Conservation (phyloP, 176 grass and related monocot genomes). For the Rhynchospora breviuscula region DNA sequence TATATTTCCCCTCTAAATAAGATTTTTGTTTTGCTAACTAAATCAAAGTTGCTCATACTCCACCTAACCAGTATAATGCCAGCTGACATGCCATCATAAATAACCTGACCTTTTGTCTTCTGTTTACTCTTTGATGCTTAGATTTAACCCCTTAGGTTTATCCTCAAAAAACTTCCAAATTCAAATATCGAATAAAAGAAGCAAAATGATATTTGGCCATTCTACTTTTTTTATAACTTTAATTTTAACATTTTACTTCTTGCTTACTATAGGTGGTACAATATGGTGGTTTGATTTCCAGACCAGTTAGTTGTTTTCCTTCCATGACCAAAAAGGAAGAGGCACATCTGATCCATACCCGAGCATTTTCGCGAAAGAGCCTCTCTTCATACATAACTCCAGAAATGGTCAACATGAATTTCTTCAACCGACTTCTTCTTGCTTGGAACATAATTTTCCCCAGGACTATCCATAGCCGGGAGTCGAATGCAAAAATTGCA, state of each 20-base stretch:
- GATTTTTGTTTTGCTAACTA: neutral
- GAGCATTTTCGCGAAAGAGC: neutral
- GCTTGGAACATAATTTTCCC: constrained; percentile 86
- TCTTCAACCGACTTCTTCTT: constrained; percentile 68
- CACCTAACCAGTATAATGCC: neutral
- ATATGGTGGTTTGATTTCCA: neutral
- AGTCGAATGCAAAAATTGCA: constrained; percentile 82
- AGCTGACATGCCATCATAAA: neutral
- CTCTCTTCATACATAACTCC: constrained; percentile 6
- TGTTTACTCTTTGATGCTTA: neutral
- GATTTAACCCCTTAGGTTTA: neutral
- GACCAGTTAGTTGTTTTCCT: neutral
- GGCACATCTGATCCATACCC: neutral
- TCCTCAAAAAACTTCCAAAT: neutral
- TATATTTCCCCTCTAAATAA: neutral
- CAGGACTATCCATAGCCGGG: constrained; percentile 37
- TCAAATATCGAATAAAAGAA: neutral
- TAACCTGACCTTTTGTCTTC: neutral
- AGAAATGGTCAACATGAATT: constrained; percentile 50
- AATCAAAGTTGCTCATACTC: neutral
- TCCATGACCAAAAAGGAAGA: constrained; percentile 4
- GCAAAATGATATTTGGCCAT: neutral
- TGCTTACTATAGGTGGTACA: constrained; percentile 6
- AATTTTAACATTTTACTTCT: constrained; percentile 3
- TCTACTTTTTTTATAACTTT: neutral